phyloP scores from a whole-genome alignment of 352 stramenopile species.

The Pythium folliculosum region DNA sequence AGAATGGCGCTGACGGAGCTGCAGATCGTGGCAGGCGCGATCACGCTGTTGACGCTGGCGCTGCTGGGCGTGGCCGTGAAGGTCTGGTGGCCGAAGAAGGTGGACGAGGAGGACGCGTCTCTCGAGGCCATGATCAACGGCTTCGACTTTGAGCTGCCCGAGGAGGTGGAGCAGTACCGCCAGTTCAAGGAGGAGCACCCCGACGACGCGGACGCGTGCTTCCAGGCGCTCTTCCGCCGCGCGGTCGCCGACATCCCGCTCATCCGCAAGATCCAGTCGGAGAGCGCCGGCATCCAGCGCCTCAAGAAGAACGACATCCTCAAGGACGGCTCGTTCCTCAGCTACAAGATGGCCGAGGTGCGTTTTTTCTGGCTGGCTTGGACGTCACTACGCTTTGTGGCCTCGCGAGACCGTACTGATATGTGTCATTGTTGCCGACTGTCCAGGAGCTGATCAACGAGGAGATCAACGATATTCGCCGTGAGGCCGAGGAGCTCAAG shows the following conservation, averaged over 20 bases:
- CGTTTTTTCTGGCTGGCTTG: background rate
- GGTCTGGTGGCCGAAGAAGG: slow-evolving; percentile 72
- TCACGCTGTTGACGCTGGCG: slow-evolving; percentile 59
- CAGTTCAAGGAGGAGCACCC: slow-evolving; percentile 67
- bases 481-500: slow-evolving; percentile 81
- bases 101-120: slow-evolving; percentile 70
- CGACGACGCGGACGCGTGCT: slow-evolving; percentile 66
- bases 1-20: slow-evolving; percentile 62
- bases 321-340: slow-evolving; percentile 86
- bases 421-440: too few relatives aligned
- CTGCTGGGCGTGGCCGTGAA: slow-evolving; percentile 67
- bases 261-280: slow-evolving; percentile 88
- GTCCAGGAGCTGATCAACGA: slow-evolving; percentile 79
- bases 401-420: background rate
- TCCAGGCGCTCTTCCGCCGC: slow-evolving; percentile 82
- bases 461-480: slow-evolving; percentile 84
- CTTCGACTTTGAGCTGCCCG: slow-evolving; percentile 84
- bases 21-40: slow-evolving; percentile 65
- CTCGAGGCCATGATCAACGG: slow-evolving; percentile 89
- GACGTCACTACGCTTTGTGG: background rate
- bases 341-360: slow-evolving; percentile 83
- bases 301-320: slow-evolving; percentile 89
- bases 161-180: slow-evolving; percentile 80
- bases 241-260: slow-evolving; percentile 82
- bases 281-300: slow-evolving; percentile 81